phyloP scores from a whole-genome alignment of 257 asterid genomes.

The Petunia secreta region DNA sequence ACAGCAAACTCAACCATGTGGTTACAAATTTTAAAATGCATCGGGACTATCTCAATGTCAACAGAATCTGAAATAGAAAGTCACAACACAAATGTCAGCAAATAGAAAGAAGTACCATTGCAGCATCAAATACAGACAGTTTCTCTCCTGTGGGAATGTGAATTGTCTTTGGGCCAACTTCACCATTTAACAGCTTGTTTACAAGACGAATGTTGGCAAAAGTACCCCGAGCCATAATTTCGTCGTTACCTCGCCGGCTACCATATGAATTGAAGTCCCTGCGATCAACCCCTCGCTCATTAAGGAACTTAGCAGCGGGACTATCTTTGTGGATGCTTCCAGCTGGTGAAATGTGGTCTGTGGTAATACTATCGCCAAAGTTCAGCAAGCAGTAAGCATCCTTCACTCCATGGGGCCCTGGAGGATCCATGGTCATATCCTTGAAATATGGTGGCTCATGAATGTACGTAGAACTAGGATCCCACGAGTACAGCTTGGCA shows the following conservation, averaged over 20 bases:
- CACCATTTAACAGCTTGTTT: slow-evolving; percentile 32
- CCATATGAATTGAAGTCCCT: slow-evolving; percentile 76
- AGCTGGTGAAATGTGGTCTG: slow-evolving; percentile 97
- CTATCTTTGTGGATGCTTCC: slow-evolving; percentile 95
- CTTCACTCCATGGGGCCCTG: slow-evolving; percentile 82
- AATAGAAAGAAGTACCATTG: slow-evolving; percentile 23
- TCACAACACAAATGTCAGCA: neutral
- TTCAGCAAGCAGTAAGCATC: slow-evolving; percentile 92
- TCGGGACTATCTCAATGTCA: neutral
- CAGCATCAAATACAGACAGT: slow-evolving; percentile 31
- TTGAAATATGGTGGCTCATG: slow-evolving; percentile 97
- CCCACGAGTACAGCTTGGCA: slow-evolving; percentile 81
- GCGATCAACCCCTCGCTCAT: slow-evolving; percentile 78
- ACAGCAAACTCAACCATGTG: neutral
- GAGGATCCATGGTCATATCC: slow-evolving; percentile 89
- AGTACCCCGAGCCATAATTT: slow-evolving; percentile 35
- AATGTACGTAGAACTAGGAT: slow-evolving; percentile 80
- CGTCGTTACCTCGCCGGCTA: slow-evolving; percentile 34
- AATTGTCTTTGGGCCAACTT: slow-evolving; percentile 28
- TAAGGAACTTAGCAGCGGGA: slow-evolving; percentile 87
- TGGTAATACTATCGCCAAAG: slow-evolving; percentile 91
- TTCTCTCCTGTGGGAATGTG: slow-evolving; percentile 31
- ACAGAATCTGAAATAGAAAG: slow-evolving; percentile 7
- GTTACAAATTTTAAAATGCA: neutral
- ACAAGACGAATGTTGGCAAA: slow-evolving; percentile 34